These are phyloP conservation scores for Botryobasidium botryosum DNA, from an alignment of 768 basidiomycete species.

Conservation along the genomic window DNA sequence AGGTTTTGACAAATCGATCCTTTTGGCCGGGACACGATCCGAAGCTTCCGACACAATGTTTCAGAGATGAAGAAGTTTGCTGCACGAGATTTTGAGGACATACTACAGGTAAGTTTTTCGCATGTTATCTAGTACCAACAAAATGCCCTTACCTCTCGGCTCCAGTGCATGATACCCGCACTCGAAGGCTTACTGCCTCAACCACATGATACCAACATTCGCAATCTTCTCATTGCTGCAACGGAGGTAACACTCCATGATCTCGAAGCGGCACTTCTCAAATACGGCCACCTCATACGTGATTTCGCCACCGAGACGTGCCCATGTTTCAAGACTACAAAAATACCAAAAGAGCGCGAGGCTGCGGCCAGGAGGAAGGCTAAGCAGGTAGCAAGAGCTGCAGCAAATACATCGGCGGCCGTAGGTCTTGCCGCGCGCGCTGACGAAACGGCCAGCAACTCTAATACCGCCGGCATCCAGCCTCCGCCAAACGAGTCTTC, in stretches of 20 bases:
- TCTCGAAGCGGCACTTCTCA: slow-evolving; percentile 15
- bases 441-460: too few species aligned
- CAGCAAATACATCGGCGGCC: too few species aligned
- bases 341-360: slow-evolving; percentile 21
- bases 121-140: neutral
- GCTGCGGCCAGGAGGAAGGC: neutral
- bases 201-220: slow-evolving; percentile 12
- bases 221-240: neutral
- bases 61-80: slow-evolving; percentile 7
- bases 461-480: too few species aligned
- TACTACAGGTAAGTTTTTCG: slow-evolving; percentile 14
- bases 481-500: too few species aligned
- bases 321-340: slow-evolving; percentile 15
- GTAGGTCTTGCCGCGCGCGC: too few species aligned
- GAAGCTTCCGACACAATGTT: slow-evolving; percentile 1
- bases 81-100: slow-evolving; percentile 16
- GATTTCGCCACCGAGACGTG: slow-evolving; percentile 17
- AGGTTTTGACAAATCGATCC: neutral
- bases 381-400: too few species aligned
- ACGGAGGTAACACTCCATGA: neutral
- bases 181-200: slow-evolving; percentile 25
- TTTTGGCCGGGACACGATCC: slow-evolving; percentile 4
- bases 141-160: too few species aligned
- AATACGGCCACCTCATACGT: slow-evolving; percentile 12
- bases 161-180: slow-evolving; percentile 15